A percentile compares a stretch with the other conserved stretches of the same genome.
phyloP scores from a whole-genome alignment of 31 red algal species.

The Odonthalia washingtoniensis region DNA sequence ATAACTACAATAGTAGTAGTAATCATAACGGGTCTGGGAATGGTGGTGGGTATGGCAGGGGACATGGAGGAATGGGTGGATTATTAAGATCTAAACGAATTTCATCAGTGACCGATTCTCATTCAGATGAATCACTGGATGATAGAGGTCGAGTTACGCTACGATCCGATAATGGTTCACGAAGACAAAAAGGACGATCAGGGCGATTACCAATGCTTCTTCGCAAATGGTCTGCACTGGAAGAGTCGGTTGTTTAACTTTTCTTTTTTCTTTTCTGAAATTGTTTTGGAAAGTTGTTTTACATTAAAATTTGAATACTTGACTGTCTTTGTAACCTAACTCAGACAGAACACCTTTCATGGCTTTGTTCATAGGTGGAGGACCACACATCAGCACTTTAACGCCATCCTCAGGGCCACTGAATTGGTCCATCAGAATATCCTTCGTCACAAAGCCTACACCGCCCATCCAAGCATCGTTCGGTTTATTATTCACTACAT shows the following conservation, averaged over 20 bases:
- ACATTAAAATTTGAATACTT: conserved; percentile 90
- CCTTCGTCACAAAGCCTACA: conserved; percentile 77
- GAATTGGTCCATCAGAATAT: conserved; percentile 72
- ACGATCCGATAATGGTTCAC: not conserved
- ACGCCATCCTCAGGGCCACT: conserved; percentile 45
- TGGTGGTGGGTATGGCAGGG: not conserved
- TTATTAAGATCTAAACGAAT: conserved; percentile 56
- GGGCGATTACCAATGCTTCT: not conserved
- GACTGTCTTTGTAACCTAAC: conserved; percentile 72
- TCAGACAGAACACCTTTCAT: conserved; percentile 65
- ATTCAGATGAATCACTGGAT: conserved; percentile 52
- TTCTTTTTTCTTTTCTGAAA: too few relatives aligned
- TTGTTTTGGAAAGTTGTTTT: not conserved
- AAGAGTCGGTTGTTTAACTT: too few relatives aligned
- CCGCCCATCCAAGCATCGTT: conserved; percentile 70
- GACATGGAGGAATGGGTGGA: conserved; percentile 50
- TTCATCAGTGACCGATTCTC: conserved; percentile 63
- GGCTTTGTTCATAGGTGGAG: conserved; percentile 97
- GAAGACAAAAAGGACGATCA: not conserved
- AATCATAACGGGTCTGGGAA: not conserved
- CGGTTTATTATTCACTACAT: conserved; percentile 87
- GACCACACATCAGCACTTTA: conserved; percentile 84
- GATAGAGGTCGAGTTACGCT: not conserved
- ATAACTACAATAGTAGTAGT: too few relatives aligned
- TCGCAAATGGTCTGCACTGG: not conserved